Conservation (phyloP, 2,329 filamentous ascomycete species). For the Fusarium pininemorale region DNA sequence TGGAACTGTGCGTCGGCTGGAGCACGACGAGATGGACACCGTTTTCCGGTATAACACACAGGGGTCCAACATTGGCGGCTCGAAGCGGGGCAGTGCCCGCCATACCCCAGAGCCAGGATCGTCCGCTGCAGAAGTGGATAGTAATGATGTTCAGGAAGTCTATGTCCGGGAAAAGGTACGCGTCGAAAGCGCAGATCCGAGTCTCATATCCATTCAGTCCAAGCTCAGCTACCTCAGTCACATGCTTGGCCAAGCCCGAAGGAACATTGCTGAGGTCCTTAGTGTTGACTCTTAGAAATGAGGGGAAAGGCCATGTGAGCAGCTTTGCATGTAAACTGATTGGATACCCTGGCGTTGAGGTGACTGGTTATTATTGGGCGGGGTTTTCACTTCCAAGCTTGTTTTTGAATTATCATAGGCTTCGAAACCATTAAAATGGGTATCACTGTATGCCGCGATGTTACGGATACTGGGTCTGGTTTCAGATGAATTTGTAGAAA, state of each 20-base stretch:
- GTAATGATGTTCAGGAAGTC: slow-evolving; percentile 64
- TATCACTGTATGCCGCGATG: background rate
- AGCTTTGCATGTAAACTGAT: slow-evolving; percentile 35
- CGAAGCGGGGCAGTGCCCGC: slow-evolving; percentile 37
- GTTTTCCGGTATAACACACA: slow-evolving; percentile 71
- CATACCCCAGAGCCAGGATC: slow-evolving; percentile 39
- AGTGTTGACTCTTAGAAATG: slow-evolving; percentile 57
- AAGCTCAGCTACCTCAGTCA: slow-evolving; percentile 84
- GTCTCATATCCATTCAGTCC: slow-evolving; percentile 81
- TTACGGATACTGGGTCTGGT: slow-evolving; percentile 1
- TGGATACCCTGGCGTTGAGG: slow-evolving; percentile 41
- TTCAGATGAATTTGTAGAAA: slow-evolving; percentile 32
- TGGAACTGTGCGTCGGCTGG: slow-evolving; percentile 68
- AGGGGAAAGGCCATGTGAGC: slow-evolving; percentile 23
- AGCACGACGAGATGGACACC: slow-evolving; percentile 83
- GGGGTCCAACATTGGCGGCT: slow-evolving; percentile 43
- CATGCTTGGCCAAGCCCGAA: slow-evolving; percentile 73
- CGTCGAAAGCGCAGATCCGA: slow-evolving; percentile 90
- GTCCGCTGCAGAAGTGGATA: slow-evolving; percentile 26
- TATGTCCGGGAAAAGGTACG: slow-evolving; percentile 89
- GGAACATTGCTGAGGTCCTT: slow-evolving; percentile 82
- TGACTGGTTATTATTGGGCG: slow-evolving; percentile 8
- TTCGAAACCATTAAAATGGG: background rate
- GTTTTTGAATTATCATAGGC: background rate
- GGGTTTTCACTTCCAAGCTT: background rate